Conservation (phyloP, 176 grass and related monocot species). For the Avena eriantha region DNA sequence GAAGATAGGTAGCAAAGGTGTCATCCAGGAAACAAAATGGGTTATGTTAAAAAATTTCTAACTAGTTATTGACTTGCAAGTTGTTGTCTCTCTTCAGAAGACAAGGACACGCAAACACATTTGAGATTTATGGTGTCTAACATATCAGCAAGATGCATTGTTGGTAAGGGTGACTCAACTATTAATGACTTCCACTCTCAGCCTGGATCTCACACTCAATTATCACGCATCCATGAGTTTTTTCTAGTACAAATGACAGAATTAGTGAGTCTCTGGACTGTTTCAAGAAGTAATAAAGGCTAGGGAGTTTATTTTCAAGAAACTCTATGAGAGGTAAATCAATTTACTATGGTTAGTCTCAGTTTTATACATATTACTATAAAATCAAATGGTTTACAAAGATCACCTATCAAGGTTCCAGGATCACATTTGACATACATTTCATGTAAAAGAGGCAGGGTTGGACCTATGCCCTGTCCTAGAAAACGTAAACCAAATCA, state of each 20-base stretch:
- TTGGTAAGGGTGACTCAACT: conserved; percentile 90
- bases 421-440: no score
- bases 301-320: conserved; percentile 88
- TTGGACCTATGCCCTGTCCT: no score
- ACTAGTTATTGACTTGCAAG: not conserved
- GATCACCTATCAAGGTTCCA: no score
- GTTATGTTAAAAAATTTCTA: no score
- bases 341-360: conserved; percentile 13
- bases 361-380: no score
- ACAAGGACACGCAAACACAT: conserved; percentile 81
- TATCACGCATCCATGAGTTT: conserved; percentile 89
- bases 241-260: conserved; percentile 94
- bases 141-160: conserved; percentile 83
- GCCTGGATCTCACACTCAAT: conserved; percentile 78
- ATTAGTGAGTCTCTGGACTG: conserved; percentile 83
- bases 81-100: conserved; percentile 33
- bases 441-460: no score
- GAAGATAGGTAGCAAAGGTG: no score
- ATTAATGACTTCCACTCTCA: conserved; percentile 93
- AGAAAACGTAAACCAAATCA: no score
- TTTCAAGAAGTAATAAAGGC: conserved; percentile 82
- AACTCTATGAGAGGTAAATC: conserved; percentile 79
- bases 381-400: no score
- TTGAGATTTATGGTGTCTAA: conserved; percentile 78
- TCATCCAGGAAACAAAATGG: no score